Evolutionary conservation across 257 asterid species (phyloP).

Genomic region (Forsythia suspensa): DNA sequence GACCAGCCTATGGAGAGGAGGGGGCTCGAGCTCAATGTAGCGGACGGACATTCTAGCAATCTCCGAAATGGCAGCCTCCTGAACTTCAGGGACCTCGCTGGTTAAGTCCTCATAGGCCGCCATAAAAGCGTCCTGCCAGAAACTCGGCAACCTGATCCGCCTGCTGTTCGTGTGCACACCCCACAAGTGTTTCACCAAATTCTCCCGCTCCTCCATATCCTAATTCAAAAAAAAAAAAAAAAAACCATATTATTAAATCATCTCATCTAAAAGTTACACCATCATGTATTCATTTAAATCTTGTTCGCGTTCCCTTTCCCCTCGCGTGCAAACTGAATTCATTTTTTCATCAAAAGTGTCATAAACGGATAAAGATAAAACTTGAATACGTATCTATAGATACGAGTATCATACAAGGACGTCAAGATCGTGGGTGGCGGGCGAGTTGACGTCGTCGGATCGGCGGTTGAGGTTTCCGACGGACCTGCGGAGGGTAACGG

Average conservation of each 20-base stretch:
- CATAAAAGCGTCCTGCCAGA: slow-evolving; percentile 90
- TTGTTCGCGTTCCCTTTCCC: too few species aligned
- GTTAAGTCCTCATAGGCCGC: slow-evolving; percentile 86
- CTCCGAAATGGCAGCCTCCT: slow-evolving; percentile 72
- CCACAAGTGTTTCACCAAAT: slow-evolving; percentile 90
- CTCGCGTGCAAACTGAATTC: background rate
- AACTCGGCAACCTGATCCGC: slow-evolving; percentile 61
- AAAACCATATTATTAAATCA: slow-evolving; percentile 8
- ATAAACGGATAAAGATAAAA: background rate
- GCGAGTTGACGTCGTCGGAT: slow-evolving; percentile 35
- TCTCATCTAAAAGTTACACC: too few species aligned
- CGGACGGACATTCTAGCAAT: slow-evolving; percentile 81
- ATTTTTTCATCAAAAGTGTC: background rate
- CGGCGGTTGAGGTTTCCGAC: slow-evolving; percentile 55
- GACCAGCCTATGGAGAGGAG: slow-evolving; percentile 53
- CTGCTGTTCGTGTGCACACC: slow-evolving; percentile 71
- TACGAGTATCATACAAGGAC: slow-evolving; percentile 43
- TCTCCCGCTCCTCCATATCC: slow-evolving; percentile 96
- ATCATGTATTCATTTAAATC: background rate
- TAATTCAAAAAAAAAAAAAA: slow-evolving; percentile 25
- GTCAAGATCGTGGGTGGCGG: slow-evolving; percentile 54
- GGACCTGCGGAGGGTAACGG: slow-evolving; percentile 78
- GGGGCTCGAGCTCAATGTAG: slow-evolving; percentile 50
- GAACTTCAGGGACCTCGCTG: slow-evolving; percentile 59
- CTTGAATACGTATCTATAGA: background rate